These are phyloP conservation scores for Wickerhamomyces xylosicus DNA, from an alignment of 805 yeast genomes.

Conservation along the genomic window DNA sequence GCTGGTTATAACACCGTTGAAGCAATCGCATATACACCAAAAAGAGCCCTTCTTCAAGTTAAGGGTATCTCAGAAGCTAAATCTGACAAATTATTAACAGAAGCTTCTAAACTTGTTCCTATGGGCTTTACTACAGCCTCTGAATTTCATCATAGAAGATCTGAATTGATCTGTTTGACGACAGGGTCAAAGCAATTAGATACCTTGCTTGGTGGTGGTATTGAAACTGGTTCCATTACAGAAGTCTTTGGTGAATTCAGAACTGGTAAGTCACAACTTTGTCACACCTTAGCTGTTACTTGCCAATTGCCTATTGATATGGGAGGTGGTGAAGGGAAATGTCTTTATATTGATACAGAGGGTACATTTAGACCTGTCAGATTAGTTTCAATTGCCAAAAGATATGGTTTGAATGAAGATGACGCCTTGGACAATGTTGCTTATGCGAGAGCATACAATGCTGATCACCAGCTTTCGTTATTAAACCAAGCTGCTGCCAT, in stretches of 20 bases:
- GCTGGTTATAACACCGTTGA: conserved; percentile 87
- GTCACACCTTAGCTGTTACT: conserved; percentile 94
- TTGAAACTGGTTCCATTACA: conserved; percentile 94
- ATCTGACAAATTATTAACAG: conserved; percentile 75
- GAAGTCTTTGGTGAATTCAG: conserved; percentile 96
- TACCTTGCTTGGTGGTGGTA: conserved; percentile 89
- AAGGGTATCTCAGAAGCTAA: conserved; percentile 95
- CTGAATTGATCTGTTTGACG: conserved; percentile 85
- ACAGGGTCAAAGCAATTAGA: conserved; percentile 94
- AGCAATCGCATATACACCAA: conserved; percentile 69
- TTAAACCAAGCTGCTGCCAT: conserved; percentile 84
- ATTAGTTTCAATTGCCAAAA: conserved; percentile 77
- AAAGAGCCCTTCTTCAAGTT: conserved; percentile 61
- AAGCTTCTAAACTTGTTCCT: conserved; percentile 81
- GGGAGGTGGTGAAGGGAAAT: conserved; percentile 99
- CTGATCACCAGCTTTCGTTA: conserved; percentile 87
- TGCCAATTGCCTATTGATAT: conserved; percentile 92
- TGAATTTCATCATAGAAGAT: conserved; percentile 81
- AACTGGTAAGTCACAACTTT: conserved; percentile 94
- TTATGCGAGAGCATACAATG: conserved; percentile 93
- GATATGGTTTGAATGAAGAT: conserved; percentile 86
- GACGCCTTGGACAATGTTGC: conserved; percentile 97
- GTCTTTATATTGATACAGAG: conserved; percentile 92
- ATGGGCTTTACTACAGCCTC: conserved; percentile 97
- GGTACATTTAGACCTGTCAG: conserved; percentile 94